These are phyloP conservation scores for Cladochytrium replicatum DNA, from an alignment of 192 early-diverging fungal genomes.

Conservation along the genomic window DNA sequence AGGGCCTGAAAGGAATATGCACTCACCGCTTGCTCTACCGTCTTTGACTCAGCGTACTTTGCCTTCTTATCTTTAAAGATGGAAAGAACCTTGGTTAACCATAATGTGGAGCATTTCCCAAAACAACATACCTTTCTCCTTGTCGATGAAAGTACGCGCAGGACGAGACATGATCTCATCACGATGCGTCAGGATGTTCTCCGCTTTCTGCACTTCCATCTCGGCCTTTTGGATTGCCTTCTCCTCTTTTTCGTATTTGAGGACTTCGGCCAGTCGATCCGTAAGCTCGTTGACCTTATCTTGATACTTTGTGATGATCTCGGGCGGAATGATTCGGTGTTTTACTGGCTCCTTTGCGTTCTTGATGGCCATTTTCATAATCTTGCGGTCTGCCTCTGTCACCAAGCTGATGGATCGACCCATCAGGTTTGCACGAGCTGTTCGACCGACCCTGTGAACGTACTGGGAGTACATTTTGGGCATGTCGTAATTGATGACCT, in stretches of 20 bases:
- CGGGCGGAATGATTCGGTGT: constrained; percentile 76
- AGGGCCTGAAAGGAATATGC: too few species aligned
- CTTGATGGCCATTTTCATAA: constrained; percentile 89
- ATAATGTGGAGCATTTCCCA: constrained; percentile 16
- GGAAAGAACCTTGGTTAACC: background rate
- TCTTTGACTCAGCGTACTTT: constrained; percentile 12
- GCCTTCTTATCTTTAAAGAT: constrained; percentile 2
- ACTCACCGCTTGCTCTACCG: background rate
- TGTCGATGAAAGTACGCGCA: constrained; percentile 91
- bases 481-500: constrained; percentile 99
- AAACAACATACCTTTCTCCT: constrained; percentile 56
- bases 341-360: constrained; percentile 67
- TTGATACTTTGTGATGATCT: constrained; percentile 69
- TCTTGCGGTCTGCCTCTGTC: constrained; percentile 81
- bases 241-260: constrained; percentile 55
- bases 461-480: constrained; percentile 86
- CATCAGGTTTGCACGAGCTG: constrained; percentile 78
- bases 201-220: constrained; percentile 78
- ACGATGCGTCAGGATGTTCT: constrained; percentile 74
- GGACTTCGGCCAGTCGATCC: constrained; percentile 32
- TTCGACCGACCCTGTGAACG: constrained; percentile 91
- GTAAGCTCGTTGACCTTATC: constrained; percentile 57
- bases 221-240: constrained; percentile 72
- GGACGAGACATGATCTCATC: constrained; percentile 85
- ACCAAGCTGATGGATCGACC: constrained; percentile 86